Conservation (phyloP, 139 green algal species). For the Trebouxia sp. region DNA sequence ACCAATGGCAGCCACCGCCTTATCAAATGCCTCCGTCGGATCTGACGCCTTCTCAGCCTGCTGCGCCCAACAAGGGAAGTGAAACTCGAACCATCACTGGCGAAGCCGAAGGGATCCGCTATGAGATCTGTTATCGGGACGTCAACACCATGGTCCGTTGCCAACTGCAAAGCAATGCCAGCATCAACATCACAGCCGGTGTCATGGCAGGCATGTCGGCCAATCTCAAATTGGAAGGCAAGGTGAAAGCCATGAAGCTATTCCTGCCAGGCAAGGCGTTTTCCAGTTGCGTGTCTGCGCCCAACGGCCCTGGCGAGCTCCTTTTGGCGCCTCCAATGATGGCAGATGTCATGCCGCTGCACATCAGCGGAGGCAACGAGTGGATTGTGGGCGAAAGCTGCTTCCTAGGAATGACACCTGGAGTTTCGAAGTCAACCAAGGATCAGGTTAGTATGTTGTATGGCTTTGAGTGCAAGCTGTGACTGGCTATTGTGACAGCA, state of each 20-base stretch:
- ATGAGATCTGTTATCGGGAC: not conserved
- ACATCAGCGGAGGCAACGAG: not conserved
- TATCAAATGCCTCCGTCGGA: too few relatives aligned
- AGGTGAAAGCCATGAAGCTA: not conserved
- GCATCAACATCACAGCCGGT: not conserved
- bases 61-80: not conserved
- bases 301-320: conserved; percentile 1
- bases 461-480: too few relatives aligned
- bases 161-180: not conserved
- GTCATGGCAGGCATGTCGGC: not conserved
- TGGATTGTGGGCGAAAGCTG: conserved; percentile 8
- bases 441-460: too few relatives aligned
- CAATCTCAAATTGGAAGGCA: conserved; percentile 11
- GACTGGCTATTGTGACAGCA: too few relatives aligned
- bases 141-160: not conserved
- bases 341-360: conserved; percentile 1
- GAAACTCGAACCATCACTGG: not conserved
- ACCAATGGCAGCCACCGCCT: too few relatives aligned
- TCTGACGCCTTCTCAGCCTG: too few relatives aligned
- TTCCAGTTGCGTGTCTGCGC: not conserved
- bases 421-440: not conserved
- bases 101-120: not conserved
- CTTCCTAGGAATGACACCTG: not conserved
- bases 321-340: not conserved
- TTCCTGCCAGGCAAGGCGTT: not conserved